Evolutionary conservation across 495 filamentous ascomycete genomes (phyloP).

Genomic region (Chaetomium fimeti): DNA sequence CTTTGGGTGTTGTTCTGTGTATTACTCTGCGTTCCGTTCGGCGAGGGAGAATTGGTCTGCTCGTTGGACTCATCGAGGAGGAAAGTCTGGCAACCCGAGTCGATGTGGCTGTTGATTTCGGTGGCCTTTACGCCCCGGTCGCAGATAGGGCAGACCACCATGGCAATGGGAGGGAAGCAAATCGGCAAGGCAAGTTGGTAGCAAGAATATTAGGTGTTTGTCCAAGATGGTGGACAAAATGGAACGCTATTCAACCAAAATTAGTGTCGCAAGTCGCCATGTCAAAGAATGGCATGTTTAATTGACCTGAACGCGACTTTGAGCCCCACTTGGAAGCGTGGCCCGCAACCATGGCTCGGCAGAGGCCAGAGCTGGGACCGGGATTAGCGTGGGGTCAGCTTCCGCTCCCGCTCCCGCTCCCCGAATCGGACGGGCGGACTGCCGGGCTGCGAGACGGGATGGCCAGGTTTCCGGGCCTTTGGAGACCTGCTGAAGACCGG

Average conservation of each 20-base stretch:
- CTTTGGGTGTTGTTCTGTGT: slow-evolving; percentile 36
- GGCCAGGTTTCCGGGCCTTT: too few relatives aligned
- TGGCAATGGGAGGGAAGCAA: slow-evolving; percentile 1
- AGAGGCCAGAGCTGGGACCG: not conserved
- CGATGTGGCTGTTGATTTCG: slow-evolving; percentile 89
- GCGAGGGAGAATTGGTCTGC: slow-evolving; percentile 30
- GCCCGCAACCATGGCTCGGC: slow-evolving; percentile 24
- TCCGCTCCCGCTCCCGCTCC: too few relatives aligned
- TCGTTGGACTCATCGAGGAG: slow-evolving; percentile 31
- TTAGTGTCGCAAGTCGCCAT: not conserved
- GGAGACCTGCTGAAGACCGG: too few relatives aligned
- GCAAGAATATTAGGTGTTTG: not conserved
- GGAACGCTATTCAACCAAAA: not conserved
- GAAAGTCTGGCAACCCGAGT: slow-evolving; percentile 71
- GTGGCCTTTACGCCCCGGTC: slow-evolving; percentile 66
- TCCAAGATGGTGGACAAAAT: not conserved
- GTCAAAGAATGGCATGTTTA: not conserved
- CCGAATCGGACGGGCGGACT: too few relatives aligned
- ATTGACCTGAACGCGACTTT: slow-evolving; percentile 23
- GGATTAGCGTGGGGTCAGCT: too few relatives aligned
- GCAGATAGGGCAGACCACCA: slow-evolving; percentile 86
- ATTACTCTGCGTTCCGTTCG: slow-evolving; percentile 44
- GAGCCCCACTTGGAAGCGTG: not conserved
- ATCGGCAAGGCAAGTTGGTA: not conserved
- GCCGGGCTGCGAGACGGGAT: too few relatives aligned